These are phyloP conservation scores for Colletotrichum noveboracense DNA, from an alignment of 2,329 filamentous ascomycete species.

Conservation along the genomic window DNA sequence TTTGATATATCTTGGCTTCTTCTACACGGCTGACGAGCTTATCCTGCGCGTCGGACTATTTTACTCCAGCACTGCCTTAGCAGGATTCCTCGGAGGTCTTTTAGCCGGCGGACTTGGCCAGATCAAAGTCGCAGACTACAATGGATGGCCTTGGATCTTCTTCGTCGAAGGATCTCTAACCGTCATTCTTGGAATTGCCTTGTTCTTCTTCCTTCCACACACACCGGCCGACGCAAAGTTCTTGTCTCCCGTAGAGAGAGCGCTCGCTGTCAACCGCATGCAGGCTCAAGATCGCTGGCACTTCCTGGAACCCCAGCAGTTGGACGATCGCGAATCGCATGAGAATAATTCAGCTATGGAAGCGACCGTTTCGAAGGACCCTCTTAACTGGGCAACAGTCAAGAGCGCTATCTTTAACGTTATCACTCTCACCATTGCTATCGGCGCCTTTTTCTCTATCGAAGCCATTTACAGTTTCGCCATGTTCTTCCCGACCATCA, in stretches of 20 bases:
- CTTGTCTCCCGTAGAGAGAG: not conserved
- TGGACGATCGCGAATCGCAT: not conserved
- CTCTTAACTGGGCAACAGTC: not conserved
- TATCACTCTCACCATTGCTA: constrained; percentile 23
- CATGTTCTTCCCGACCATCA: constrained; percentile 29
- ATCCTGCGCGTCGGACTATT: constrained; percentile 27
- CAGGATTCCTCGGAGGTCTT: constrained; percentile 18
- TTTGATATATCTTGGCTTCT: constrained; percentile 29
- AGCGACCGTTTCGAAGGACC: not conserved
- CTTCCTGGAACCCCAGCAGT: not conserved
- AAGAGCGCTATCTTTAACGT: constrained; percentile 24
- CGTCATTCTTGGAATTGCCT: not conserved
- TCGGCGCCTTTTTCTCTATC: constrained; percentile 28
- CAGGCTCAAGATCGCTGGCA: constrained; percentile 1
- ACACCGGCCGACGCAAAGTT: constrained; percentile 17
- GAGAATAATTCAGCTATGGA: not conserved
- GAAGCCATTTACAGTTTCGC: constrained; percentile 25
- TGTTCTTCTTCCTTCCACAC: constrained; percentile 1
- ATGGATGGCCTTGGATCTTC: constrained; percentile 25
- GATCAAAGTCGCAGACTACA: not conserved
- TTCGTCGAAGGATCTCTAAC: constrained; percentile 22
- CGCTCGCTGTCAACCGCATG: constrained; percentile 1
- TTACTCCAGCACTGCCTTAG: constrained; percentile 23
- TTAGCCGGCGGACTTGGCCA: constrained; percentile 12
- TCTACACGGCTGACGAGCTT: constrained; percentile 28